Base-by-base conservation (phyloP, 23 red algal species). In the Gracilaria gracilis region DNA sequence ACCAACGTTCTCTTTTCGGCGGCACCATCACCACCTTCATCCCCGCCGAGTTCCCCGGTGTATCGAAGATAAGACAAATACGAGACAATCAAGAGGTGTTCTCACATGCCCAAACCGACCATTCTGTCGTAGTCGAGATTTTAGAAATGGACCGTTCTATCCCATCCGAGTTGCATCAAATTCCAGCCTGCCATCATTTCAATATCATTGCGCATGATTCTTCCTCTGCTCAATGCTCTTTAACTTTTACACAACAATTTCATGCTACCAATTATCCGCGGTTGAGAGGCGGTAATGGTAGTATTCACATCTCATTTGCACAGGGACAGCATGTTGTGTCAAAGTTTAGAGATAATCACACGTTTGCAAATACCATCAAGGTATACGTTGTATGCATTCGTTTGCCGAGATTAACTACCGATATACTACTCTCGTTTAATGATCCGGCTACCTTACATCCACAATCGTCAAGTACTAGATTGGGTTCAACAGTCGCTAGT, bases 71-170 rank as follows among this genome's bases (percentile, higher is more conserved):
- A 0, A 80, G 94, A 47, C 48, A 73, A 6, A 53, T 96, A 15
- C 94, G 88, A 0, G 94, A 96, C 87, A 87, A 96, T 59, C 94
- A 96, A 59, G 88, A 91, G 69, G 88, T 92, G 21, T 96, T 88
- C 59, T 66, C 88, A 4, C 81, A 87, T 32, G 84, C 87, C 28
- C 62, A 84, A 21, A 92, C 83, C 5, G 92, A 94, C 58, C 53
- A 75, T 14, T 67, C 47, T 17, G 21, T 96, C 32, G 92, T 96
- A 46, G 46, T 96, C 59, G 94, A 96, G 21, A 61, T 92, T 0
- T 59, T 96, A 16, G 33, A 86, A 32, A 21, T 74, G 33, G 48
- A 79, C 31, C 21, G 49, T 12, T 31, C 57, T 4, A 73, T 72
- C 20, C 55, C 91, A 0, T 38, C 24, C 0, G 15, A 57, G 4